A percentile compares a stretch with the other conserved stretches of the same genome.
Evolutionary conservation across 306 rosid species (phyloP).

Genomic region (Morella rubra): DNA sequence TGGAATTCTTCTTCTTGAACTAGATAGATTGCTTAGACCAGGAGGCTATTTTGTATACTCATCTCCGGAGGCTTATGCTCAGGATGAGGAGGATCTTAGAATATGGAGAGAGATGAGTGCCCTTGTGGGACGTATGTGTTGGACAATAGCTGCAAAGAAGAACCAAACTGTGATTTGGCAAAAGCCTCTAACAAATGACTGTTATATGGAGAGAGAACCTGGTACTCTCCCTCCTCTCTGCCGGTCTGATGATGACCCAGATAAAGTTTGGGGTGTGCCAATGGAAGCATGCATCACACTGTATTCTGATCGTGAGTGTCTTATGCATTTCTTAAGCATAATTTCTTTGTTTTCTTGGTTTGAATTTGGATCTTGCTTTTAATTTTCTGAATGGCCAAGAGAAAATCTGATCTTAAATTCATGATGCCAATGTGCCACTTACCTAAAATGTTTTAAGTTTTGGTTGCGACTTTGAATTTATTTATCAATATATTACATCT

Average conservation of each 20-base stretch:
- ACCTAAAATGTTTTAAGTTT: not conserved
- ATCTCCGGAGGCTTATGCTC: conserved; percentile 96
- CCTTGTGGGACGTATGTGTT: conserved; percentile 85
- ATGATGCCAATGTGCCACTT: not conserved
- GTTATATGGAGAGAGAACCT: conserved; percentile 77
- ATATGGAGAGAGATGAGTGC: conserved; percentile 95
- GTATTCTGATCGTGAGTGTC: conserved; percentile 75
- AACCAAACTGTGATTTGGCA: conserved; percentile 98
- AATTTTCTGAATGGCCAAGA: not conserved
- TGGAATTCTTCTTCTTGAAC: conserved; percentile 87
- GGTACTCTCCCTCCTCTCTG: conserved; percentile 86
- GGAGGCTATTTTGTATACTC: conserved; percentile 97
- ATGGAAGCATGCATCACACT: conserved; percentile 90
- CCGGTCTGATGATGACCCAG: conserved; percentile 79
- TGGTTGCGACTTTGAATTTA: too few species aligned
- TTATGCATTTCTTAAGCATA: conserved; percentile 29
- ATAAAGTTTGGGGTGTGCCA: conserved; percentile 81
- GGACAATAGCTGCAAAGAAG: conserved; percentile 76
- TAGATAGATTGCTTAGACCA: conserved; percentile 83
- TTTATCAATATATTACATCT: not conserved
- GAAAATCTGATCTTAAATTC: not conserved
- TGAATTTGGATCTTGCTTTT: not conserved
- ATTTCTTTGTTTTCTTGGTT: conserved; percentile 24
- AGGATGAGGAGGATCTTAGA: conserved; percentile 90
- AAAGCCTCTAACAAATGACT: conserved; percentile 84